These are phyloP conservation scores for Aspergillus alliaceus DNA, from an alignment of 2,329 filamentous ascomycete genomes.

Conservation along the genomic window DNA sequence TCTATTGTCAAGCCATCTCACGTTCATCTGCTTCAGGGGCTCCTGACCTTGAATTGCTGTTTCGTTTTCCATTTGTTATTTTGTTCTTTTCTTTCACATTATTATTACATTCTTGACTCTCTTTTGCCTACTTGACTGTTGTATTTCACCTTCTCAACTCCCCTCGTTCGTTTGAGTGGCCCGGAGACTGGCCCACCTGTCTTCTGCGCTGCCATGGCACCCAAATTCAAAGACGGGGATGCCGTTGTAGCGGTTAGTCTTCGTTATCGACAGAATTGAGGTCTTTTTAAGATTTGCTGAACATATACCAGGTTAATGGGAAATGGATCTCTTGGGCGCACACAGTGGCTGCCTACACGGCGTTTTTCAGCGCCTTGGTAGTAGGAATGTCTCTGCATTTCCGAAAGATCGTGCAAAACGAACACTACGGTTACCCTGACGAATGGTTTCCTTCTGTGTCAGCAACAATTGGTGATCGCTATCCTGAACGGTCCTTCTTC, in stretches of 20 bases:
- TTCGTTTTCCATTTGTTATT: conserved; percentile 15
- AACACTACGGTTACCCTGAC: conserved; percentile 89
- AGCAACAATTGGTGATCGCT: conserved; percentile 93
- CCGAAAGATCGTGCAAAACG: conserved; percentile 95
- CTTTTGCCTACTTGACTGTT: conserved; percentile 22
- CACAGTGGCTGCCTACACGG: conserved; percentile 76
- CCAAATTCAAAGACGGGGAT: conserved; percentile 63
- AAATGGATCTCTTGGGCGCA: conserved; percentile 90
- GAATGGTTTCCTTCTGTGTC: conserved; percentile 98
- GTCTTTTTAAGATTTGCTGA: conserved; percentile 23
- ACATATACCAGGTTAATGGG: conserved; percentile 64
- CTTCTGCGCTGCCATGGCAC: conserved; percentile 52
- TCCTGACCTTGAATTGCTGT: conserved; percentile 16
- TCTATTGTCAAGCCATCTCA: conserved; percentile 20
- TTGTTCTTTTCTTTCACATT: conserved; percentile 25
- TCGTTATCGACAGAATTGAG: conserved; percentile 1
- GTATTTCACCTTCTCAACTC: conserved; percentile 16
- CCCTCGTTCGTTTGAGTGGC: conserved; percentile 8
- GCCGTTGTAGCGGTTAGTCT: conserved; percentile 58
- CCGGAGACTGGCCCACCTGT: conserved; percentile 18
- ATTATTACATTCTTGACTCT: conserved; percentile 25
- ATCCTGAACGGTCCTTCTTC: conserved; percentile 94
- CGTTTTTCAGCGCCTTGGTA: conserved; percentile 82
- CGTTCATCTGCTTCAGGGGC: conserved; percentile 31
- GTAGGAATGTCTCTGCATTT: conserved; percentile 84